These are phyloP conservation scores for Rhodotorula sp. DNA, from an alignment of 1,284 basidiomycete genomes.

Conservation along the genomic window DNA sequence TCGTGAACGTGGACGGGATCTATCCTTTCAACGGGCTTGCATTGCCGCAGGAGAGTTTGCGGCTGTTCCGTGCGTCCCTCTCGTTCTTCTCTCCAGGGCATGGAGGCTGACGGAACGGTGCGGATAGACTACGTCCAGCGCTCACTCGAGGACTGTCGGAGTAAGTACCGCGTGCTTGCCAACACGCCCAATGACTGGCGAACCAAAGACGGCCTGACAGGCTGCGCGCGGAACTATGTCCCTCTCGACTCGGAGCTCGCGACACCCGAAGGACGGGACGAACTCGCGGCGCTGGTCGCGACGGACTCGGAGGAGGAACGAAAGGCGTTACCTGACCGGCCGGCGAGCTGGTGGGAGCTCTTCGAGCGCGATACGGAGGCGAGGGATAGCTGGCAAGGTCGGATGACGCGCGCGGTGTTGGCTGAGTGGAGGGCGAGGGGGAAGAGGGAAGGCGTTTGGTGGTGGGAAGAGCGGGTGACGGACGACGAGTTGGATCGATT, in stretches of 20 bases:
- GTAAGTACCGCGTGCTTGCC: slow-evolving; percentile 26
- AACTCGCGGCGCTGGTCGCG: background rate
- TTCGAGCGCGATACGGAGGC: slow-evolving; percentile 22
- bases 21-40: slow-evolving; percentile 30
- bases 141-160: slow-evolving; percentile 27
- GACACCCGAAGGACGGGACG: background rate
- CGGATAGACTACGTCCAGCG: slow-evolving; percentile 34
- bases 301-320: slow-evolving; percentile 8
- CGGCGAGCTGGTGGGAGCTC: slow-evolving; percentile 21
- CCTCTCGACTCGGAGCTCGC: slow-evolving; percentile 24
- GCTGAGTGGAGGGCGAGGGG: slow-evolving; percentile 24
- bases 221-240: slow-evolving; percentile 36
- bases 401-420: slow-evolving; percentile 31
- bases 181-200: slow-evolving; percentile 31
- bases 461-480: too few relatives aligned
- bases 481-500: too few relatives aligned
- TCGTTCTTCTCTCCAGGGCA: background rate
- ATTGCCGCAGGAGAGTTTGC: slow-evolving; percentile 23
- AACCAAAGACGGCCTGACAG: slow-evolving; percentile 27
- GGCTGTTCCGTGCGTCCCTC: slow-evolving; percentile 20
- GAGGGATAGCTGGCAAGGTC: slow-evolving; percentile 30
- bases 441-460: too few relatives aligned
- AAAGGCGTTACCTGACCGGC: background rate
- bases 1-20: slow-evolving; percentile 1
- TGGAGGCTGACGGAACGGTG: too few relatives aligned